Evolutionary conservation across 345 rosid species (phyloP).

Genomic region (Cardiospermum halicacabum): DNA sequence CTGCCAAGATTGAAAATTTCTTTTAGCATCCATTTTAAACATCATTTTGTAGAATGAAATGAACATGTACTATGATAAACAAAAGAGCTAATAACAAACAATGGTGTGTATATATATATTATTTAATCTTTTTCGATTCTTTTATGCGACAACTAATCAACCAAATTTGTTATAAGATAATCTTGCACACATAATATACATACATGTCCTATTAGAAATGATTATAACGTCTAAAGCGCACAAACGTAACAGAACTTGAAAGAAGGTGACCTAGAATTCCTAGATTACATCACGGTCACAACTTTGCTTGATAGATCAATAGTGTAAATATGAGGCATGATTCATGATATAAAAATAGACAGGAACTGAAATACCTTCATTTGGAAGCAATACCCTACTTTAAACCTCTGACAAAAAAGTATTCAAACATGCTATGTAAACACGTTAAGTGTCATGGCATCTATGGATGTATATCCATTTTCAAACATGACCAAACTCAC

Average conservation of each 20-base stretch:
- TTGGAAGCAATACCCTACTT: neutral
- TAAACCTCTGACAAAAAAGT: neutral
- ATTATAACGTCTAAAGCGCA: neutral
- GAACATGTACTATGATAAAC: neutral
- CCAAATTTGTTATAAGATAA: neutral
- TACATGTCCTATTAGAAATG: neutral
- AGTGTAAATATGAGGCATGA: neutral
- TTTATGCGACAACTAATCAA: neutral
- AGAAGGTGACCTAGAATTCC: neutral
- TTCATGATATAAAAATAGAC: neutral
- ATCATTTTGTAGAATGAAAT: neutral
- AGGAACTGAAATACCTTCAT: neutral
- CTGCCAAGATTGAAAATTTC: constrained; percentile 26
- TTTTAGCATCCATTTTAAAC: neutral
- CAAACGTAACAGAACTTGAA: neutral
- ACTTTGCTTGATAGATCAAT: neutral
- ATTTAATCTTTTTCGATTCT: too few relatives aligned
- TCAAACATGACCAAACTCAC: constrained; percentile 6
- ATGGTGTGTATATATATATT: too few relatives aligned
- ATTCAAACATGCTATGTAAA: neutral
- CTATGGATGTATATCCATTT: neutral
- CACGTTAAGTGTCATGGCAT: too few relatives aligned
- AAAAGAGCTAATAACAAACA: neutral
- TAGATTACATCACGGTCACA: neutral
- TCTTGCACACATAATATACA: neutral